Evolutionary conservation across 345 rosid genomes (phyloP).

Genomic region (rapeseed (Brassica napus)): Da-Ae NC_063451.1:38749501-38750000

Average conservation of each 20-base stretch:
- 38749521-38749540: slow-evolving; percentile 7
- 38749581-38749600: neutral
- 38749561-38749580: slow-evolving; percentile 9
- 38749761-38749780: slow-evolving; percentile 21
- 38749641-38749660: neutral
- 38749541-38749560: slow-evolving; percentile 10
- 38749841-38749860: slow-evolving; percentile 22
- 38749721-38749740: slow-evolving; percentile 50
- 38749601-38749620: neutral
- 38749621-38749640: neutral
- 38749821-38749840: slow-evolving; percentile 24
- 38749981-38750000: slow-evolving; percentile 26
- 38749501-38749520: neutral
- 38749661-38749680: slow-evolving; percentile 38
- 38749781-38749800: slow-evolving; percentile 41
- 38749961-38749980: slow-evolving; percentile 17
- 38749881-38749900: slow-evolving; percentile 27
- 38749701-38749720: slow-evolving; percentile 42
- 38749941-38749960: slow-evolving; percentile 21
- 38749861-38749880: neutral
- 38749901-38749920: slow-evolving; percentile 31
- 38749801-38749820: slow-evolving; percentile 21
- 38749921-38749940: slow-evolving; percentile 9
- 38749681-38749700: slow-evolving; percentile 41
- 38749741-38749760: slow-evolving; percentile 31